These are phyloP conservation scores for Gossypium anomalum DNA, from an alignment of 345 rosid genomes.

Conservation along the genomic window DNA sequence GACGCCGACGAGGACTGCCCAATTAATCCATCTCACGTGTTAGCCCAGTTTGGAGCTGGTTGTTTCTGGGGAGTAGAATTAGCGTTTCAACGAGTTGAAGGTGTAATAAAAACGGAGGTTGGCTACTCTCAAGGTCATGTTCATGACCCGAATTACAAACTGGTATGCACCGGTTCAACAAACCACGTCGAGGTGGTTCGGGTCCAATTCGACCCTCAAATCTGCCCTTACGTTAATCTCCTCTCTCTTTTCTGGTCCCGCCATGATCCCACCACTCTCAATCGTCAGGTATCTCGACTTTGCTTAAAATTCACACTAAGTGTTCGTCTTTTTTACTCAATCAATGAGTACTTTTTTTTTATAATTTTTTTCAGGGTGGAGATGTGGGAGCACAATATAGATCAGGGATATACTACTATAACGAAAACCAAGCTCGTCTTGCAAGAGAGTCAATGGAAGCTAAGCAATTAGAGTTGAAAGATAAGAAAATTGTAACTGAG, in stretches of 20 bases:
- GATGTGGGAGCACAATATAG: slow-evolving; percentile 84
- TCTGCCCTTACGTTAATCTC: slow-evolving; percentile 47
- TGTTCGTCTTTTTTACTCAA: neutral
- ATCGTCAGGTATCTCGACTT: slow-evolving; percentile 55
- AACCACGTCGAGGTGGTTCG: slow-evolving; percentile 80
- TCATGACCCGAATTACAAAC: slow-evolving; percentile 56
- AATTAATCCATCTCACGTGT: slow-evolving; percentile 38
- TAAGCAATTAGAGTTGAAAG: slow-evolving; percentile 49
- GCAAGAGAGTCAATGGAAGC: slow-evolving; percentile 60
- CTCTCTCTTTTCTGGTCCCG: slow-evolving; percentile 73
- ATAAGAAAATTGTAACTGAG: slow-evolving; percentile 76
- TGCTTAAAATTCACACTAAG: neutral
- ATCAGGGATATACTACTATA: slow-evolving; percentile 79
- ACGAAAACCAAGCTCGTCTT: slow-evolving; percentile 74
- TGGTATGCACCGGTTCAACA: slow-evolving; percentile 64
- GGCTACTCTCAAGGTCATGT: slow-evolving; percentile 81
- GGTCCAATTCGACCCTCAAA: slow-evolving; percentile 68
- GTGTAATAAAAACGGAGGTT: slow-evolving; percentile 71
- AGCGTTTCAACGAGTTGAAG: slow-evolving; percentile 65
- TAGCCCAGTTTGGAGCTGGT: slow-evolving; percentile 90
- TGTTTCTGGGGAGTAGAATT: slow-evolving; percentile 93
- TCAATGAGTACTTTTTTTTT: neutral
- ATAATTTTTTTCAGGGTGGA: slow-evolving; percentile 37
- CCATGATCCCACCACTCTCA: slow-evolving; percentile 78
- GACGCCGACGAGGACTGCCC: slow-evolving; percentile 62